These are phyloP conservation scores for Aspergillus ellipticus DNA, from an alignment of 495 filamentous ascomycete genomes.

Conservation along the genomic window DNA sequence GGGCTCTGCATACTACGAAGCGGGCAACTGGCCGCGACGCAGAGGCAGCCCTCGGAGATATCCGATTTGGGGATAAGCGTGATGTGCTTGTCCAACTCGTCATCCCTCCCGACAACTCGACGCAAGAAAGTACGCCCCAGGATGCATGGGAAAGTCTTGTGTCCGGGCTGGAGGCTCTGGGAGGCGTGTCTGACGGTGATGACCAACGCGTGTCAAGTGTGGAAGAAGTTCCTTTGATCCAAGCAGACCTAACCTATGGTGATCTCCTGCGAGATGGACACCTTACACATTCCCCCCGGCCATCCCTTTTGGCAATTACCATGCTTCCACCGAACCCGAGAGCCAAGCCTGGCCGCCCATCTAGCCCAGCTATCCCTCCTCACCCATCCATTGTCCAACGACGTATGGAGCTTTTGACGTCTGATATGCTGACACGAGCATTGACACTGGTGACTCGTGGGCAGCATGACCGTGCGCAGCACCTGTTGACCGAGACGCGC, in stretches of 20 bases:
- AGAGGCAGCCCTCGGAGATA: conserved; percentile 87
- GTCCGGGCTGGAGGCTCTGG: conserved; percentile 89
- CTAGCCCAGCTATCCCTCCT: conserved; percentile 85
- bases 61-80: conserved; percentile 95
- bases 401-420: conserved; percentile 96
- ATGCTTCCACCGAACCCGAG: conserved; percentile 79
- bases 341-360: conserved; percentile 55
- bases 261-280: conserved; percentile 92
- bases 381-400: conserved; percentile 95
- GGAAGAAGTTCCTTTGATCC: conserved; percentile 92
- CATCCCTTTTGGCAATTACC: conserved; percentile 93
- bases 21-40: conserved; percentile 95
- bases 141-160: conserved; percentile 97
- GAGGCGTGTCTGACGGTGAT: conserved; percentile 85
- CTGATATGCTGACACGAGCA: conserved; percentile 94
- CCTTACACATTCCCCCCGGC: conserved; percentile 79
- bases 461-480: conserved; percentile 90
- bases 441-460: conserved; percentile 86
- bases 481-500: conserved; percentile 85
- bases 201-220: conserved; percentile 81
- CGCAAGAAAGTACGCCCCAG: conserved; percentile 82
- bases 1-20: conserved; percentile 94
- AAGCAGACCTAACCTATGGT: conserved; percentile 90
- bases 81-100: conserved; percentile 95
- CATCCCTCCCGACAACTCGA: conserved; percentile 82